phyloP scores from a whole-genome alignment of 768 basidiomycete species.

The Suillus subluteus region DNA sequence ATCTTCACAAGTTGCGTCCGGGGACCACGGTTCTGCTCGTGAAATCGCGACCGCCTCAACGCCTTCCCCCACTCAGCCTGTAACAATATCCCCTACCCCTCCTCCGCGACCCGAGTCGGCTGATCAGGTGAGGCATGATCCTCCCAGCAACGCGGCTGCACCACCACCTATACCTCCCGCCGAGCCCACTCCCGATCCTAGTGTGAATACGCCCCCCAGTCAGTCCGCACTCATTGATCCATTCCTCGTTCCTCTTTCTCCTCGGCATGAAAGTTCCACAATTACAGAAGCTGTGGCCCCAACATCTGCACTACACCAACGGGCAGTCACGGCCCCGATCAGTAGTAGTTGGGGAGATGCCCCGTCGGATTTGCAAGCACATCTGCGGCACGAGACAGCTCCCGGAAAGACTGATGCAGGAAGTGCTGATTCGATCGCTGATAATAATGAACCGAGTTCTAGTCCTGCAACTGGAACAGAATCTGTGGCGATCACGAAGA shows the following conservation, averaged over 20 bases:
- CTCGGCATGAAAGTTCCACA: background rate
- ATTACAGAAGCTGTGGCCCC: background rate
- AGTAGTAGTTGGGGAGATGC: constrained; percentile 17
- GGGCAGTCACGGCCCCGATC: constrained; percentile 5
- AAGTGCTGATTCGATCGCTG: constrained; percentile 1
- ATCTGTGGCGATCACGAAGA: constrained; percentile 14
- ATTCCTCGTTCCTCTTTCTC: background rate
- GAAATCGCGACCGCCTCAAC: background rate
- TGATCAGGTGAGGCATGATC: background rate
- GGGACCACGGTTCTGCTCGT: background rate
- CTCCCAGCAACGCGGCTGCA: background rate
- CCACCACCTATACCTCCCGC: background rate
- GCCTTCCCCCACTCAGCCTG: background rate
- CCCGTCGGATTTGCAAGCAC: background rate
- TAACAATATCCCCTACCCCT: background rate
- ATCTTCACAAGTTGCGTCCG: background rate
- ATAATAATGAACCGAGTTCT: constrained; percentile 9
- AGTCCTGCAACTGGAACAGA: background rate
- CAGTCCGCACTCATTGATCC: background rate
- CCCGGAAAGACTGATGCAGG: constrained; percentile 8
- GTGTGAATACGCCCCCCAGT: background rate
- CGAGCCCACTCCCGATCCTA: background rate
- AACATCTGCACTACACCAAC: background rate
- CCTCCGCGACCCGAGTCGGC: background rate
- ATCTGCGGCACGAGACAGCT: constrained; percentile 14